These are phyloP conservation scores for Sporothrix dimorphospora DNA, from an alignment of 2,329 filamentous ascomycete genomes.

Conservation along the genomic window DNA sequence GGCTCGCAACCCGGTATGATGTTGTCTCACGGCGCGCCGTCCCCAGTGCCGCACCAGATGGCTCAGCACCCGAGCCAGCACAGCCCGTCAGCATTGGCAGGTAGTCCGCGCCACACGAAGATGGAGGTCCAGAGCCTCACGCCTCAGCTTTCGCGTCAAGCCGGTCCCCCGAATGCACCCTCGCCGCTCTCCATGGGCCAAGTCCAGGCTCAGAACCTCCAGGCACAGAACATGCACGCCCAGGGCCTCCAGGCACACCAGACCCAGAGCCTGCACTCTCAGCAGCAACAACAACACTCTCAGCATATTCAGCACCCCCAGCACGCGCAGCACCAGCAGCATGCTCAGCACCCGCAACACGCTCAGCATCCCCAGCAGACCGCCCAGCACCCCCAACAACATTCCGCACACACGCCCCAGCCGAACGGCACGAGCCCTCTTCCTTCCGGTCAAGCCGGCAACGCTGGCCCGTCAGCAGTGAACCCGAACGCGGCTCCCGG, in stretches of 20 bases:
- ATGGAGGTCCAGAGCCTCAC: conserved; percentile 63
- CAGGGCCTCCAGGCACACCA: conserved; percentile 28
- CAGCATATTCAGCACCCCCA: conserved; percentile 23
- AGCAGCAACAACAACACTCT: conserved; percentile 29
- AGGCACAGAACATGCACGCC: conserved; percentile 46
- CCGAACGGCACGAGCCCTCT: conserved; percentile 32
- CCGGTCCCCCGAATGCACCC: conserved; percentile 41
- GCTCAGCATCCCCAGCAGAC: conserved; percentile 34
- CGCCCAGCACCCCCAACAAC: conserved; percentile 32
- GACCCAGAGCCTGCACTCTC: conserved; percentile 29
- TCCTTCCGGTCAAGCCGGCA: conserved; percentile 25
- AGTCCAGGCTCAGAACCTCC: conserved; percentile 37
- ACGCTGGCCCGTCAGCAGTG: conserved; percentile 43
- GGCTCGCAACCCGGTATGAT: conserved; percentile 67
- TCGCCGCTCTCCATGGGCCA: conserved; percentile 35
- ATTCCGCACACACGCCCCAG: conserved; percentile 18
- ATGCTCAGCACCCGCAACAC: conserved; percentile 33
- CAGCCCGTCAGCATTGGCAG: conserved; percentile 59
- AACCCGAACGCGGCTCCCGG: conserved; percentile 93
- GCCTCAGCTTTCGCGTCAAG: conserved; percentile 63
- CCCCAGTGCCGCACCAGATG: conserved; percentile 57
- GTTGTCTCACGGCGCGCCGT: conserved; percentile 61
- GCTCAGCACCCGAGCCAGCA: conserved; percentile 62
- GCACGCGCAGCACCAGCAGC: conserved; percentile 38
- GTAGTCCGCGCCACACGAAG: conserved; percentile 64